Evolutionary conservation across 2,329 filamentous ascomycete species (phyloP), one percentile per base, ranked within the genome.

Genomic region (Trichoderma asperellum): DNA sequence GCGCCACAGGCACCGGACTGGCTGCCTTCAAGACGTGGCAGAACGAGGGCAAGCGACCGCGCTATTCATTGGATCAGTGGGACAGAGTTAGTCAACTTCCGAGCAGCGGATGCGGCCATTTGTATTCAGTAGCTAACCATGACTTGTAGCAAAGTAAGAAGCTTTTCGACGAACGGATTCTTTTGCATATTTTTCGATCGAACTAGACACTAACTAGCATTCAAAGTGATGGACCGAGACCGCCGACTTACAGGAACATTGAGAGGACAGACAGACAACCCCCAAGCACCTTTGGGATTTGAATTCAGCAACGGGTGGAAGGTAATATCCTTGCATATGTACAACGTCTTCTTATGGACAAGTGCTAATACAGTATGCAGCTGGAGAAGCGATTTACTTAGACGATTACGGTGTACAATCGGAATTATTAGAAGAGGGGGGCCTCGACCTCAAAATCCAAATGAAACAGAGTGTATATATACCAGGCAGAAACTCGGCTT

Each of bases 231-330:
- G 87, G 84, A 88, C 68, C 87, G 88, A 74, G 88, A 90, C 74
- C 82, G 84, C 71, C 84, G 88, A 76, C 82, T 90, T 71, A 90
- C 88, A 8, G 88, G 88, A 57, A 82, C 79, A 58, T 74, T 88
- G 71, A 83, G 88, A 77, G 88, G 88, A 47, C 88, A 90, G 75
- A 83, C 81, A 68, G 86, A 88, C 76, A 81, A 80, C 32, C 78
- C 86, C 53, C 77, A 81, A 73, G 88, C 88, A 27, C 87, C 88
- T 21, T 76, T 81, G 21, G 88, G 88, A 47, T 90, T 87, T 77
- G 88, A 89, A 74, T 74, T 89, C 71, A 89, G 85, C 81, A 89
- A 89, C 74, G 84, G 85, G 37, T 90, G 88, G 88, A 88, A 83
- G 81, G 88, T 89, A 84, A 84, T 24, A 77, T 69, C 32, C 47